Evolutionary conservation across 2,329 filamentous ascomycete genomes (phyloP).

Genomic region (Cytospora leucostoma): DNA sequence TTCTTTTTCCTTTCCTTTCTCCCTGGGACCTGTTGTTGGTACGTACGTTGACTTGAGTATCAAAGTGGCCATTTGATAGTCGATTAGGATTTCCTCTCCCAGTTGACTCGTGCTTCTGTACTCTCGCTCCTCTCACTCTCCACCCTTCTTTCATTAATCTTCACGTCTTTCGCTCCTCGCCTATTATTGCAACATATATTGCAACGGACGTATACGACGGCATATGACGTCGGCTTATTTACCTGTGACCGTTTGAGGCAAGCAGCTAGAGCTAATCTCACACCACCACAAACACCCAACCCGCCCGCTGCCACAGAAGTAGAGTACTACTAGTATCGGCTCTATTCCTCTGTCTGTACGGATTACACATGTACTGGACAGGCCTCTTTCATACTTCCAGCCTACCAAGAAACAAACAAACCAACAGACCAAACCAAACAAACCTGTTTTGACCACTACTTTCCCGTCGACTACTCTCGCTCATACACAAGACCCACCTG

Average conservation of each 20-base stretch:
- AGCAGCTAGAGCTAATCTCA: not conserved
- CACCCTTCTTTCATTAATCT: not conserved
- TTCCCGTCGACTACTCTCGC: too few species aligned
- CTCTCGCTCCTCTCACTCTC: not conserved
- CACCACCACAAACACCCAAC: not conserved
- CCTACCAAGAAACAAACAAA: too few species aligned
- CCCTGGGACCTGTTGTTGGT: not conserved
- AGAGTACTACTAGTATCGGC: not conserved
- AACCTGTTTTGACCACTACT: too few species aligned
- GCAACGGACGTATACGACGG: not conserved
- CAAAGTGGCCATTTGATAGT: too few species aligned
- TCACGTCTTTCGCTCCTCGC: slow-evolving; percentile 1
- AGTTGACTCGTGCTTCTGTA: not conserved
- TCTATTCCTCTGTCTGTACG: too few species aligned
- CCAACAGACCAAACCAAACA: too few species aligned
- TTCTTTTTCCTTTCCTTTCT: not conserved
- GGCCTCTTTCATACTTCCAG: too few species aligned
- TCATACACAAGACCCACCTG: too few species aligned
- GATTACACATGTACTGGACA: too few species aligned
- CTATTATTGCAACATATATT: not conserved
- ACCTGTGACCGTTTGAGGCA: not conserved
- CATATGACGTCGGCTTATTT: slow-evolving; percentile 1
- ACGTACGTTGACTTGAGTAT: not conserved
- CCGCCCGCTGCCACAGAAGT: not conserved
- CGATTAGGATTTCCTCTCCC: not conserved